Percentiles rank a stretch among this genome's conserved stretches.
phyloP scores from a whole-genome alignment of 257 asterid genomes.

The Solanum chilense region DNA sequence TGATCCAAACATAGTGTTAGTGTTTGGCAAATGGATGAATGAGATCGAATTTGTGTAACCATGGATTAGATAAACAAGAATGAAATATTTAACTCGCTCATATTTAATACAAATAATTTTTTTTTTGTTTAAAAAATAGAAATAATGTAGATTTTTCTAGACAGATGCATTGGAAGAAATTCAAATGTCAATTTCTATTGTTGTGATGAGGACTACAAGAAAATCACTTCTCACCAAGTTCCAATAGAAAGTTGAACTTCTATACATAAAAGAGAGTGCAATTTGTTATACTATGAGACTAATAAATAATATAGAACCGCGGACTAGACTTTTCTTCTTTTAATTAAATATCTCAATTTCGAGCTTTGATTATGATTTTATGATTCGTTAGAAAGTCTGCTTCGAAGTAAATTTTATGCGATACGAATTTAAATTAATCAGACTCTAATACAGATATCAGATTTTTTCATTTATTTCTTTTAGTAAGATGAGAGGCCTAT shows the following conservation, averaged over 20 bases:
- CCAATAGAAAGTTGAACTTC: not conserved
- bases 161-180: not conserved
- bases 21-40: not conserved
- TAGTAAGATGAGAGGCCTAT: not conserved
- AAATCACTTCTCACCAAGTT: not conserved
- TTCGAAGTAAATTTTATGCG: fast-evolving
- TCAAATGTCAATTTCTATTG: not conserved
- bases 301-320: too few species aligned
- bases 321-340: not conserved
- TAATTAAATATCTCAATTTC: not conserved
- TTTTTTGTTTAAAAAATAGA: not conserved
- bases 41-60: not conserved
- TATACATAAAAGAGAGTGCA: not conserved
- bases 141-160: not conserved
- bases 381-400: not conserved
- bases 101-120: too few species aligned
- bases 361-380: fast-evolving
- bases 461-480: too few species aligned
- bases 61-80: too few species aligned
- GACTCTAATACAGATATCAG: not conserved
- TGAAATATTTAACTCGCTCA: not conserved
- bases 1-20: not conserved
- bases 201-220: not conserved
- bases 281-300: not conserved
- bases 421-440: not conserved